phyloP scores from a whole-genome alignment of 2,329 filamentous ascomycete genomes.

The Periconia digitata region DNA sequence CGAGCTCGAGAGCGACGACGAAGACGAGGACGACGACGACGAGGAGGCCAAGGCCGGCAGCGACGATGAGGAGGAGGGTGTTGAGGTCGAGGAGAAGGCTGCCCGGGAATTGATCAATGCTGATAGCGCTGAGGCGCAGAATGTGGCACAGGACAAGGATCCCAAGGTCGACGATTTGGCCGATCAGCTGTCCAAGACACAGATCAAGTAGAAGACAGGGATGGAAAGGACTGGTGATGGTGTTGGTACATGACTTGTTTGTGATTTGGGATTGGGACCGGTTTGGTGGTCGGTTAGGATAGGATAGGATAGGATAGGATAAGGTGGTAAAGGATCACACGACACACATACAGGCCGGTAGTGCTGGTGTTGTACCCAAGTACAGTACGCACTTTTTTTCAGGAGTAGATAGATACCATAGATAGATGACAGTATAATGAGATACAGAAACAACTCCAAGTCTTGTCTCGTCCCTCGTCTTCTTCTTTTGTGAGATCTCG shows the following conservation, averaged over 20 bases:
- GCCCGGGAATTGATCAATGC: slow-evolving; percentile 65
- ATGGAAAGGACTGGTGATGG: background rate
- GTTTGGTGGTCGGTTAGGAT: background rate
- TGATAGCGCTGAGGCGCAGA: slow-evolving; percentile 71
- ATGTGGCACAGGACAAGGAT: slow-evolving; percentile 70
- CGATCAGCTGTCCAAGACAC: slow-evolving; percentile 72
- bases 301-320: background rate
- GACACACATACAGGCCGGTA: too few species aligned
- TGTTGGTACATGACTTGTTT: background rate
- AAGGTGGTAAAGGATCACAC: too few species aligned
- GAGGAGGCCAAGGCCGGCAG: slow-evolving; percentile 63
- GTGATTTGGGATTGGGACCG: background rate
- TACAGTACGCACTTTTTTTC: too few species aligned
- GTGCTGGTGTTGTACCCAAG: too few species aligned
- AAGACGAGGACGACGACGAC: slow-evolving; percentile 72
- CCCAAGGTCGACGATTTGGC: slow-evolving; percentile 81
- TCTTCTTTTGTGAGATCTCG: too few species aligned
- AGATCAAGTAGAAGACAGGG: slow-evolving; percentile 31
- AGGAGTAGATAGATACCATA: too few species aligned
- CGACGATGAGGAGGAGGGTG: slow-evolving; percentile 67
- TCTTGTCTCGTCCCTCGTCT: too few species aligned
- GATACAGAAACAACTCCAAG: too few species aligned
- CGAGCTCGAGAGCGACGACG: slow-evolving; percentile 82
- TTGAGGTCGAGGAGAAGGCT: slow-evolving; percentile 44
- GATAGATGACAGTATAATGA: too few species aligned